Conservation (phyloP, 768 basidiomycete species). For the Naematelia aurantialba region DNA sequence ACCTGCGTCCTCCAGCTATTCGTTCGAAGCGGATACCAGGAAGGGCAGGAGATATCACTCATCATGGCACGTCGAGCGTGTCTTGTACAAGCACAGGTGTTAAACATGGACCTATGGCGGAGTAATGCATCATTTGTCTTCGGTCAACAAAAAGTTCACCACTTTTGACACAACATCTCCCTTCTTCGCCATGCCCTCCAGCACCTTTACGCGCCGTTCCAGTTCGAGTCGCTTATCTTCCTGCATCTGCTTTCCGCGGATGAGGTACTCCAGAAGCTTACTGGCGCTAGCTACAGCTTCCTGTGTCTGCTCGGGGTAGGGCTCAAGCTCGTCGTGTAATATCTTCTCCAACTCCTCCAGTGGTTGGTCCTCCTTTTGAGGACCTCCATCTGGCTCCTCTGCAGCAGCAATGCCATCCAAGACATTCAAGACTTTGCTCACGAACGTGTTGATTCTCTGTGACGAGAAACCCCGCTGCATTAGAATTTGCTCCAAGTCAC, state of each 20-base stretch:
- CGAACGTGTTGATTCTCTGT: conserved; percentile 33
- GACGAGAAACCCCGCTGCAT: conserved; percentile 26
- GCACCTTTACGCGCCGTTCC: conserved; percentile 38
- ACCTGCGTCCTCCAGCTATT: too few relatives aligned
- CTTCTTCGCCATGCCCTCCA: conserved; percentile 44
- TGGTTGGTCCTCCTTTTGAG: conserved; percentile 1
- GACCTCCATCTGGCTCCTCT: conserved; percentile 26
- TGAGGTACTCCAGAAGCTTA: conserved; percentile 33
- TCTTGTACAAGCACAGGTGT: background rate
- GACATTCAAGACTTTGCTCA: conserved; percentile 41
- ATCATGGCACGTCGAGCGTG: too few relatives aligned
- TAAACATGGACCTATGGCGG: background rate
- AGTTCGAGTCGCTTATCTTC: conserved; percentile 41
- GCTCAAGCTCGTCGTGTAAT: conserved; percentile 18
- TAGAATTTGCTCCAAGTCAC: conserved; percentile 32
- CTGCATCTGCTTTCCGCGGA: conserved; percentile 35
- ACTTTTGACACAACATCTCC: conserved; percentile 41
- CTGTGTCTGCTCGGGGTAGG: conserved; percentile 32
- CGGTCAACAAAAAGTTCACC: conserved; percentile 40
- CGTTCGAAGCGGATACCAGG: too few relatives aligned
- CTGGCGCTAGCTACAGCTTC: conserved; percentile 29
- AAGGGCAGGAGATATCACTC: too few relatives aligned
- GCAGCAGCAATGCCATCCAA: conserved; percentile 42
- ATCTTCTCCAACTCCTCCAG: conserved; percentile 20
- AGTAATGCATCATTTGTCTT: conserved; percentile 9